Conservation (phyloP, 345 rosid species). For the Moringa oleifera region DNA sequence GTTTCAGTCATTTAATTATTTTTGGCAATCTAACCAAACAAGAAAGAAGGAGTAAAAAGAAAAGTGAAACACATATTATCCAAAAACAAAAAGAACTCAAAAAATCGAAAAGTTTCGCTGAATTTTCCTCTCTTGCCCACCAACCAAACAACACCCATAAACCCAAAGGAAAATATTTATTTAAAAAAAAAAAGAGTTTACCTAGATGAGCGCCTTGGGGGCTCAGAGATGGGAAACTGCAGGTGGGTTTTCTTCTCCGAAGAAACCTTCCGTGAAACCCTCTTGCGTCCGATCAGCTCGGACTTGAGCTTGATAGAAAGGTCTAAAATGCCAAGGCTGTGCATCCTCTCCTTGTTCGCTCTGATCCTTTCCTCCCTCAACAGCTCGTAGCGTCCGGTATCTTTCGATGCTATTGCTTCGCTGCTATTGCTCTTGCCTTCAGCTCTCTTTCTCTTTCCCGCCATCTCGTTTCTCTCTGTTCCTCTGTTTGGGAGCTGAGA, state of each 20-base stretch:
- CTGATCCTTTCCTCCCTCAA: slow-evolving; percentile 70
- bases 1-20: too few species aligned
- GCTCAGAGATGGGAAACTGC: slow-evolving; percentile 21
- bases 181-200: slow-evolving; percentile 10
- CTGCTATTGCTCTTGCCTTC: too few species aligned
- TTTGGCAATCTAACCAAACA: too few species aligned
- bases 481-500: neutral
- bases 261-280: neutral
- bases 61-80: too few species aligned
- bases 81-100: neutral
- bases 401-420: neutral
- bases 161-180: too few species aligned
- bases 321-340: slow-evolving; percentile 63
- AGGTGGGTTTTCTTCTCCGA: slow-evolving; percentile 21
- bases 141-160: slow-evolving; percentile 3
- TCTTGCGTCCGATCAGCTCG: slow-evolving; percentile 21
- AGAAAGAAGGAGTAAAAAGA: too few species aligned
- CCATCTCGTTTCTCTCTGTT: neutral
- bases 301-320: slow-evolving; percentile 60
- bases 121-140: neutral
- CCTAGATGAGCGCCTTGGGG: slow-evolving; percentile 76
- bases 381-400: slow-evolving; percentile 17
- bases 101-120: too few species aligned
- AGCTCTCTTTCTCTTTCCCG: neutral
- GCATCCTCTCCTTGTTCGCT: slow-evolving; percentile 65